Conservation (phyloP, 345 rosid genomes). For the Rubroshorea leprosula region DNA sequence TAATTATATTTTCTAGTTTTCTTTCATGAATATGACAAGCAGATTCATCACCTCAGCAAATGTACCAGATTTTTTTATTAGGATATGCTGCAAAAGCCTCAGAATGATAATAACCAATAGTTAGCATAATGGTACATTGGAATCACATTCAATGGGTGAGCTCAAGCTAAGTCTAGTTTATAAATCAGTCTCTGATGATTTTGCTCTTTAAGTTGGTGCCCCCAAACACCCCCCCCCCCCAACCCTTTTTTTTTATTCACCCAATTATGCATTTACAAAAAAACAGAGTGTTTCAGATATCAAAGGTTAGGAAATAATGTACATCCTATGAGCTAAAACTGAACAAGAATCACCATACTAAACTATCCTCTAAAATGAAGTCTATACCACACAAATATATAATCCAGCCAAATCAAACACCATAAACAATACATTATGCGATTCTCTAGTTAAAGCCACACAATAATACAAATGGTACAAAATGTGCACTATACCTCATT, state of each 20-base stretch:
- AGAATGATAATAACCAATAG: not conserved
- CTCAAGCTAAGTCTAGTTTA: not conserved
- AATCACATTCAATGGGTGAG: slow-evolving; percentile 3
- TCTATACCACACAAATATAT: not conserved
- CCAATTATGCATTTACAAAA: not conserved
- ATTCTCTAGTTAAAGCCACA: not conserved
- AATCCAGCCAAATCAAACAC: not conserved
- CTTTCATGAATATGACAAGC: too few relatives aligned
- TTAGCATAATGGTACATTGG: not conserved
- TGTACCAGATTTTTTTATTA: too few relatives aligned
- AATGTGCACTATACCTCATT: not conserved
- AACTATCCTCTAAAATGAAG: not conserved
- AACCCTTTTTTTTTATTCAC: not conserved
- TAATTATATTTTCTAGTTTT: too few relatives aligned
- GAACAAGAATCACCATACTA: not conserved
- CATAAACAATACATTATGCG: not conserved
- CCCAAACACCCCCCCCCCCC: not conserved
- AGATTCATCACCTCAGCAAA: too few relatives aligned
- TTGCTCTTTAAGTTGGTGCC: not conserved
- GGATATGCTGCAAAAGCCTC: slow-evolving; percentile 1
- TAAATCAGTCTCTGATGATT: not conserved
- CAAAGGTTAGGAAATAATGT: too few relatives aligned
- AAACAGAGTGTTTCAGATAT: not conserved
- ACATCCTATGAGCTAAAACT: not conserved
- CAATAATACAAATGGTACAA: not conserved